Percentiles rank a stretch among this genome's conserved stretches.
Conservation (phyloP, 805 yeast species). For the Pichia heedii region DNA sequence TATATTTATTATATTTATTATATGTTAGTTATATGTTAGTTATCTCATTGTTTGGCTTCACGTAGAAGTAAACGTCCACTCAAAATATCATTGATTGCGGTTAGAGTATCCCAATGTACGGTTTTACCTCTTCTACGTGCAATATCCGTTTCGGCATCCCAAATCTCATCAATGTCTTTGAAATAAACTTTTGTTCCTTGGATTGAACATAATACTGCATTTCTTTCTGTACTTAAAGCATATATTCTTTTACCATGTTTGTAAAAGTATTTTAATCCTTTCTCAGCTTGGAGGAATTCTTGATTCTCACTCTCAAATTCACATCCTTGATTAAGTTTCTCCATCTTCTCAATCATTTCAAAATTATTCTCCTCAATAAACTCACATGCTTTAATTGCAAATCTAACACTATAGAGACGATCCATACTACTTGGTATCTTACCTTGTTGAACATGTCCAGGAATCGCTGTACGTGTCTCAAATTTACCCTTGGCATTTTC, state of each 20-base stretch:
- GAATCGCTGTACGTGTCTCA: conserved; percentile 90
- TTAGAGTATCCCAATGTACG: conserved; percentile 60
- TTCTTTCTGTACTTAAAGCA: conserved; percentile 28
- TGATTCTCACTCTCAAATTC: conserved; percentile 11
- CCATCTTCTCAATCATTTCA: conserved; percentile 10
- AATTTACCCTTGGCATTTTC: conserved; percentile 61
- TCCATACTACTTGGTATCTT: conserved; percentile 92
- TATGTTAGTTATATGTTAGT: neutral
- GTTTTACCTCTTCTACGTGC: conserved; percentile 55
- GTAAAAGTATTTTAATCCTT: conserved; percentile 42
- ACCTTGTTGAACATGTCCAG: conserved; percentile 98
- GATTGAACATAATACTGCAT: conserved; percentile 60
- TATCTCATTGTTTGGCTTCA: conserved; percentile 13
- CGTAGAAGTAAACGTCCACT: conserved; percentile 60
- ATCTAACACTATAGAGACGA: conserved; percentile 80
- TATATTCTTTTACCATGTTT: conserved; percentile 37
- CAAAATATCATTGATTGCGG: conserved; percentile 53
- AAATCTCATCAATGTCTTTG: conserved; percentile 46
- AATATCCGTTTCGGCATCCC: conserved; percentile 53
- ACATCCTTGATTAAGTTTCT: conserved; percentile 13
- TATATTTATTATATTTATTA: neutral
- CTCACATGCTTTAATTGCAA: conserved; percentile 82
- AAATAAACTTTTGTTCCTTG: conserved; percentile 58
- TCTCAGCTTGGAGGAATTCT: conserved; percentile 19
- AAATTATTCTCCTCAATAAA: conserved; percentile 56